Evolutionary conservation across 305 asterid species (phyloP), one percentile per base, ranked within the genome.

Genomic region (Fraxinus nigra): DNA sequence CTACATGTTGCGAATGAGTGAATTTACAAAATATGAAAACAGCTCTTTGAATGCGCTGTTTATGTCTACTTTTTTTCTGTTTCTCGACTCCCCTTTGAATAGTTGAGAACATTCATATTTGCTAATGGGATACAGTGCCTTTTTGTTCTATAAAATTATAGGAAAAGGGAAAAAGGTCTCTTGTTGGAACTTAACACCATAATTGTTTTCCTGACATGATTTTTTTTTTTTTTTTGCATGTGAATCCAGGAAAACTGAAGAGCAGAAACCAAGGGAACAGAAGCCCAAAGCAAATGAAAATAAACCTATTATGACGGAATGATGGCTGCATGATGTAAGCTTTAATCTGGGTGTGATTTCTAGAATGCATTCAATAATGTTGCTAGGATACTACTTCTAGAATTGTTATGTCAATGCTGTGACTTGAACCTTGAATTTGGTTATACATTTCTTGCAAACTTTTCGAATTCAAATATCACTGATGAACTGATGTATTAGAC

Each of bases 181-280:
- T 59, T 59, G 69, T 20, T 59, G 30, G 30, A 59, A 59, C 63
- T 59, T 20, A 7, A 59, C 11, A 59, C 11, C 20, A 3, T 16
- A 67, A 46, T 46, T 34, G 11, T 14, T 38, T 5, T 28, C 18
- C 20, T 0, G 43, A n/a, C 38, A 14, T 40, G 72, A 40, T 76
- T 14, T 79, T 86, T 56, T 46, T 80, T n/a, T n/a, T 24, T 28
- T 1, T 24, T 28, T 76, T 81, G 34, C 74, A 56, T 76, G 69
- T 75, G 30, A 78, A 65, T 84, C 20, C 81, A 93, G 98, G 93
- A 94, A 93, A 95, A 86, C 87, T 34, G 99, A 95, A 81, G 99
- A 95, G 89, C 95, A 92, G 85, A 95, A 88, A 92, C 99, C 99
- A 22, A 93, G 88, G 93, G 99, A 93, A 78, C 98, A 94, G 81